Evolutionary conservation across 495 filamentous ascomycete species (phyloP), one percentile per base, ranked within the genome.

Genomic region (Melanomma pulvis-pyrius): DNA sequence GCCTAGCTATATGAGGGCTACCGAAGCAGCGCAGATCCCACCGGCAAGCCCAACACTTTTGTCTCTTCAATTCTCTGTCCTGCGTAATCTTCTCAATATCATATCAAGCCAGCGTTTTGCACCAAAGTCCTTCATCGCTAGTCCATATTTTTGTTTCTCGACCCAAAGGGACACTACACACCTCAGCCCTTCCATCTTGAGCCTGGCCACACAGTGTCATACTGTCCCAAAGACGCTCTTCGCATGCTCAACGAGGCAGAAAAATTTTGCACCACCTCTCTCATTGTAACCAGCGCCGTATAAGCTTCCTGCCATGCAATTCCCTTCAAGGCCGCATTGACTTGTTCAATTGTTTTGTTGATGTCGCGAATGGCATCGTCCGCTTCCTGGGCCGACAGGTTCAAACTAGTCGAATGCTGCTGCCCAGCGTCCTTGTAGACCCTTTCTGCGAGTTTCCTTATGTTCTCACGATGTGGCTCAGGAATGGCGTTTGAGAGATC

Each of bases 231-330:
- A 3, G 54, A 59, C n/a, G 53, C 41, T n/a, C 63, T 50, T 41
- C 63, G 53, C 54, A 50, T 48, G 47, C 54, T 51, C 22, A 58
- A 44, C 12, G 54, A 34, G 5, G 46, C 54, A 1, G 63, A 49
- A 25, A 65, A 59, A 26, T 65, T 65, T 47, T 59, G 63, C 1
- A 65, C 54, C 12, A 65, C 63, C n/a, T 59, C 63, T 25, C 48
- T 50, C 44, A 65, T 26, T n/a, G 63, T 65, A 8, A 41, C 32
- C n/a, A 65, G 48, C 1, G 63, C 63, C 3, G 53, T 52, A 28
- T 58, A 65, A 0, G 63, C 54, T n/a, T 65, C 63, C 21, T 26
- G 51, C 63, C 63, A 65, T 4, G 55, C 46, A 21, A 29, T 22
- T 1, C 47, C 63, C 30, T 44, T 29, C 30, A 65, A 34, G 1